Evolutionary conservation across 73 alveolate species (phyloP).

Genomic region (Tetrahymena elliotti): DNA sequence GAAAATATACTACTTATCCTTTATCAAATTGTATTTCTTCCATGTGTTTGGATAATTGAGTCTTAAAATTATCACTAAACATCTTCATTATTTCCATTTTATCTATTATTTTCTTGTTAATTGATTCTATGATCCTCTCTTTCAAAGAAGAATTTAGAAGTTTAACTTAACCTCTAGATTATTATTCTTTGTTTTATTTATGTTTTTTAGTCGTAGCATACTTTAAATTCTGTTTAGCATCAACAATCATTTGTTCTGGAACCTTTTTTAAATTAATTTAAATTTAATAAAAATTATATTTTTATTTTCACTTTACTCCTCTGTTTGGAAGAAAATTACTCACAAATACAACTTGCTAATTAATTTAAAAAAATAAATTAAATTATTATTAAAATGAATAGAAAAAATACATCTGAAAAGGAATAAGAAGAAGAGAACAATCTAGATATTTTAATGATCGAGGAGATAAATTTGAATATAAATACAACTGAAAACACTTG

Average conservation of each 20-base stretch:
- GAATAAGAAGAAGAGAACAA: neutral
- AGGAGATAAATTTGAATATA: neutral
- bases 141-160: neutral
- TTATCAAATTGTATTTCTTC: neutral
- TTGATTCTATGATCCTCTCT: neutral
- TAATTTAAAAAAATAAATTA: neutral
- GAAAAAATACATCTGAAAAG: neutral
- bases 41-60: neutral
- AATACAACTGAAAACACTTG: neutral
- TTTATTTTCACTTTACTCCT: neutral
- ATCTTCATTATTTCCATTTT: neutral
- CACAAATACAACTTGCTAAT: neutral
- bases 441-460: neutral
- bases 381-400: neutral
- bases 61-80: neutral
- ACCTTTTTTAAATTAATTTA: neutral
- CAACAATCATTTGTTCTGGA: neutral
- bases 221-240: neutral
- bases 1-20: neutral
- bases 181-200: neutral
- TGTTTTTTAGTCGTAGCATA: neutral
- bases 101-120: neutral
- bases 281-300: no score
- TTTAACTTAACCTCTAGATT: neutral
- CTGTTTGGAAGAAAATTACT: neutral